Evolutionary conservation across 2,329 filamentous ascomycete genomes (phyloP).

Genomic region (Trichoderma asperellum): DNA sequence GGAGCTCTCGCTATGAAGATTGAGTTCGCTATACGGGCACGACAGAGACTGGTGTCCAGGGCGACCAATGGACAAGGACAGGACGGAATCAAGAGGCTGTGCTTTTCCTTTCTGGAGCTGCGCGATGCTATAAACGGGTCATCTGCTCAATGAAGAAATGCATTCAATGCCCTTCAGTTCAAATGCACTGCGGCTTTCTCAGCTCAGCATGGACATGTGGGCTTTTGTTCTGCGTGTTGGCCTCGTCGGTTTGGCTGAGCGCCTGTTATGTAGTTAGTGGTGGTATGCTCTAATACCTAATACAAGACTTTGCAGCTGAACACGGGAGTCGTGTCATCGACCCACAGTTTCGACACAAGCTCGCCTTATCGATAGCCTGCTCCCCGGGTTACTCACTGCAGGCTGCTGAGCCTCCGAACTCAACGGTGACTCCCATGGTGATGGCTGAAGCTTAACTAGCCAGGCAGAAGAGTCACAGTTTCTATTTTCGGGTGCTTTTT

Average conservation of each 20-base stretch:
- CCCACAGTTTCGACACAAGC: conserved; percentile 8
- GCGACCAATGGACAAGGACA: not conserved
- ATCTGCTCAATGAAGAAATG: not conserved
- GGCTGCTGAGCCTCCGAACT: conserved; percentile 13
- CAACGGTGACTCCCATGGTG: conserved; percentile 19
- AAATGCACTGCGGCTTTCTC: not conserved
- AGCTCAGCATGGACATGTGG: not conserved
- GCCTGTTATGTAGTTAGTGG: conserved; percentile 12
- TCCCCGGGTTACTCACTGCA: conserved; percentile 10
- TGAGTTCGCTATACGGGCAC: not conserved
- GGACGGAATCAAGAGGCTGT: not conserved
- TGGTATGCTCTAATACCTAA: conserved; percentile 19
- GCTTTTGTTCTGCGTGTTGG: not conserved
- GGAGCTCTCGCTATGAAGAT: not conserved
- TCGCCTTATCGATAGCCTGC: conserved; percentile 29
- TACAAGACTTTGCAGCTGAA: not conserved
- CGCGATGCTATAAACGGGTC: not conserved
- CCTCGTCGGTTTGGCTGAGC: not conserved
- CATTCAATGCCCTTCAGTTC: too few species aligned
- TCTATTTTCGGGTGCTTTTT: not conserved
- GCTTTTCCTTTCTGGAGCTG: not conserved
- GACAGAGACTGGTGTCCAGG: not conserved
- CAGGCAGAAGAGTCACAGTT: conserved; percentile 25
- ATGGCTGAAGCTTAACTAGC: conserved; percentile 12
- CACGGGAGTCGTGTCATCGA: conserved; percentile 22